Conservation (phyloP, 139 green algal species). For the Chlorella sp. region DNA sequence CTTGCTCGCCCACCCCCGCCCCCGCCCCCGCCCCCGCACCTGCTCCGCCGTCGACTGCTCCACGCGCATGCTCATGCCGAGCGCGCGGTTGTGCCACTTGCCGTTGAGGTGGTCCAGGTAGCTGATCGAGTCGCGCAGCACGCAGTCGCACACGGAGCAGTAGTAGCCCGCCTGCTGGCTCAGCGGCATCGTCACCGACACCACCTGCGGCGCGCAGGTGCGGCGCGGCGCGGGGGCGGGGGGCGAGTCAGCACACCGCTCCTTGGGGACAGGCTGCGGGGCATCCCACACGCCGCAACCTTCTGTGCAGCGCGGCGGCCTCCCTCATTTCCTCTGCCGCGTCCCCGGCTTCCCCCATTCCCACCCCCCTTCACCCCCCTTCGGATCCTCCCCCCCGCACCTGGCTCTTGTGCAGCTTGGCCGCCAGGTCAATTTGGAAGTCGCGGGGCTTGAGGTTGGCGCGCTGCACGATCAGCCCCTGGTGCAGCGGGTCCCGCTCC, state of each 20-base stretch:
- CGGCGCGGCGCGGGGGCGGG: too few relatives aligned
- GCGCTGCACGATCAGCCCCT: slow-evolving; percentile 86
- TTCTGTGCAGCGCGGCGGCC: too few relatives aligned
- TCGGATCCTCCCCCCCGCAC: slow-evolving; percentile 17
- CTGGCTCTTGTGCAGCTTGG: slow-evolving; percentile 79
- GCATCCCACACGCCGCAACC: too few relatives aligned
- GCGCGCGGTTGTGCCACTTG: slow-evolving; percentile 93
- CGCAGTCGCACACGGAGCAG: slow-evolving; percentile 95
- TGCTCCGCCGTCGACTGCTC: slow-evolving; percentile 88
- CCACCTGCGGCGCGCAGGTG: slow-evolving; percentile 43
- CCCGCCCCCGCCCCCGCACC: too few relatives aligned
- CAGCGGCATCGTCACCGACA: slow-evolving; percentile 33
- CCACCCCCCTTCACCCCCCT: too few relatives aligned
- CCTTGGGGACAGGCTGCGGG: too few relatives aligned
- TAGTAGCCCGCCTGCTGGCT: slow-evolving; percentile 85
- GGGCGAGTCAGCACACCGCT: too few relatives aligned
- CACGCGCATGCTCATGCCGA: slow-evolving; percentile 96
- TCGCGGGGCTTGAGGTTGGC: slow-evolving; percentile 74
- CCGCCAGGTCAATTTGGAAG: slow-evolving; percentile 76
- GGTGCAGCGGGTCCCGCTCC: slow-evolving; percentile 85
- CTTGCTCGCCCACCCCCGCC: too few relatives aligned
- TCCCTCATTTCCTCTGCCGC: too few relatives aligned
- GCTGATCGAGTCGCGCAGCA: slow-evolving; percentile 87
- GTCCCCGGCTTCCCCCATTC: too few relatives aligned
- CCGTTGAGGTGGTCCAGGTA: slow-evolving; percentile 99